Evolutionary conservation across 1,284 basidiomycete genomes (phyloP), one percentile per base, ranked within the genome.

Genomic region (Ceratobasidium sp.): DNA sequence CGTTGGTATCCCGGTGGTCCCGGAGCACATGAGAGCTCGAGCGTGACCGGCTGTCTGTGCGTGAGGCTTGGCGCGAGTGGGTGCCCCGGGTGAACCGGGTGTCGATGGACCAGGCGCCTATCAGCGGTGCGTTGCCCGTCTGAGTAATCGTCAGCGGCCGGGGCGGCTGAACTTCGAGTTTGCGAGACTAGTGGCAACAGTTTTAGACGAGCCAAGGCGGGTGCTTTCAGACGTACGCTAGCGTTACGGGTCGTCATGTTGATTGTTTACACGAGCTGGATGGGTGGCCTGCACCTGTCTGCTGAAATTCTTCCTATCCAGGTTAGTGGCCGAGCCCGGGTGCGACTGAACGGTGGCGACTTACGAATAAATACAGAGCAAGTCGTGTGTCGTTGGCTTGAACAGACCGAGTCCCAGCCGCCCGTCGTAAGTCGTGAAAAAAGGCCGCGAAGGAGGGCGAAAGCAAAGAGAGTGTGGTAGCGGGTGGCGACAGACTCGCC

Each of bases 41-140:
- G 6, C 63, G 46, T 14, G 63, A 66, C 11, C 41, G 63, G 22
- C 14, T 37, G n/a, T 37, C 24, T 24, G 63, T 51, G 43, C 46
- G 56, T 3, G 68, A 61, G 43, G 7, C n/a, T 62, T 43, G 59
- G 13, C 66, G 53, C 27, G 66, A 69, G 43, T 51, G 68, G 37
- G 56, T 37, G 16, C 68, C 68, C 39, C 68, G 54, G 14, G 68
- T 72, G 56, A 72, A 61, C 14, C 68, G 54, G 51, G 68, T 72
- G 31, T 72, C 68, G 43, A 72, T 72, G 24, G 68, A 72, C 68
- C 68, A 72, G 29, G 68, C 2, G 43, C 68, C 68, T 31, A 51
- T 61, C 27, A 72, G 56, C 22, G 68, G 56, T 19, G 43, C 51
- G 14, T 48, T 13, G 24, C 68, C 68, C 3, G 68, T 72, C 34